Conservation (phyloP, 257 asterid species). For the Mitragyna speciosa region DNA sequence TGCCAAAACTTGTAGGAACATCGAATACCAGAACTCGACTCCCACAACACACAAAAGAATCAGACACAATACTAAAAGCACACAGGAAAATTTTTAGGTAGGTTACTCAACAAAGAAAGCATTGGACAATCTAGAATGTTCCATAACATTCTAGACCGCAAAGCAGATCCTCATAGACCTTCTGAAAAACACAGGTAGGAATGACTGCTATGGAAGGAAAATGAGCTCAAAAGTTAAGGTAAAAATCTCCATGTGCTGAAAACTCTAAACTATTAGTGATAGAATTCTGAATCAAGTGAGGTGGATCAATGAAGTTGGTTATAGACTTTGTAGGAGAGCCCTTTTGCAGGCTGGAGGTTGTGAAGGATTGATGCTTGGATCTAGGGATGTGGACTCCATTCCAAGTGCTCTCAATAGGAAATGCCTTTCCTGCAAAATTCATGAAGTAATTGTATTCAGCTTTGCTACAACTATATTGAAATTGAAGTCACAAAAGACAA, state of each 20-base stretch:
- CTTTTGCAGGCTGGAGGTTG: slow-evolving; percentile 94
- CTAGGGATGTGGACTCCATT: slow-evolving; percentile 60
- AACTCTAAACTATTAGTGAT: slow-evolving; percentile 34
- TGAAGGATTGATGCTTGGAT: slow-evolving; percentile 51
- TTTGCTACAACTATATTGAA: background rate
- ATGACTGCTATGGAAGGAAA: slow-evolving; percentile 59
- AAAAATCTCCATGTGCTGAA: slow-evolving; percentile 37
- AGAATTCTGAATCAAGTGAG: slow-evolving; percentile 31
- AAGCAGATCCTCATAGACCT: slow-evolving; percentile 78
- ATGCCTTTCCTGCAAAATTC: slow-evolving; percentile 83
- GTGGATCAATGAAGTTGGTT: slow-evolving; percentile 40
- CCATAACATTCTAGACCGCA: slow-evolving; percentile 63
- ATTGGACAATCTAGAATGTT: slow-evolving; percentile 53
- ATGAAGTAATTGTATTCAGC: background rate
- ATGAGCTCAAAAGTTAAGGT: slow-evolving; percentile 40
- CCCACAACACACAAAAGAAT: slow-evolving; percentile 72
- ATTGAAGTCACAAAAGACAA: background rate
- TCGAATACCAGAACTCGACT: slow-evolving; percentile 51
- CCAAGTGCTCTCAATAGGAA: slow-evolving; percentile 90
- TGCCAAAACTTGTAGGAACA: slow-evolving; percentile 45
- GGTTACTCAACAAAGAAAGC: slow-evolving; percentile 43
- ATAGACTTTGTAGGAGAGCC: slow-evolving; percentile 92
- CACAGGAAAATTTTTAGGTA: slow-evolving; percentile 42
- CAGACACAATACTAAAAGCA: slow-evolving; percentile 43
- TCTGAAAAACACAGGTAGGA: slow-evolving; percentile 60